Conservation (phyloP, 2,329 filamentous ascomycete genomes). For the Alternaria sp. region DNA sequence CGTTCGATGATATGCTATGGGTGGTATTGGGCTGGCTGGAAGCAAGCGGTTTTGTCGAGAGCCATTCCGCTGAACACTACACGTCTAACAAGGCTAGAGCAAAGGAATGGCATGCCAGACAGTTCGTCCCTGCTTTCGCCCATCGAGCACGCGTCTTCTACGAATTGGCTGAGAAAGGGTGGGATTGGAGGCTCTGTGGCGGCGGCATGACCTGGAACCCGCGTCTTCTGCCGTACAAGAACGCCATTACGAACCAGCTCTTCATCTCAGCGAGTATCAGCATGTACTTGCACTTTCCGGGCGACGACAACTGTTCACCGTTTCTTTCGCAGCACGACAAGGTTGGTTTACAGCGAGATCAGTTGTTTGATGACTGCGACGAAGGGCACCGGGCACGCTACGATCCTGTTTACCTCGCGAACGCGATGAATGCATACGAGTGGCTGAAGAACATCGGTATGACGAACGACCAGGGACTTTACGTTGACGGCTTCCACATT, state of each 20-base stretch:
- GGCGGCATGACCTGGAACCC: slow-evolving; percentile 95
- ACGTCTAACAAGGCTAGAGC: slow-evolving; percentile 16
- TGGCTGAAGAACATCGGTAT: slow-evolving; percentile 85
- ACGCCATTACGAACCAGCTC: slow-evolving; percentile 93
- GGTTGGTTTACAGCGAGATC: slow-evolving; percentile 3
- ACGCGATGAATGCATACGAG: slow-evolving; percentile 77
- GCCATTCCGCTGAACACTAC: slow-evolving; percentile 72
- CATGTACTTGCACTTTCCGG: slow-evolving; percentile 91
- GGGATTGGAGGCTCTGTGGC: slow-evolving; percentile 79
- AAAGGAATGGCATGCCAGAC: slow-evolving; percentile 72
- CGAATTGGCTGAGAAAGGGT: slow-evolving; percentile 77
- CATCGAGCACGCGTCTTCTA: slow-evolving; percentile 87
- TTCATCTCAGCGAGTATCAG: slow-evolving; percentile 82
- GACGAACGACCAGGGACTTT: slow-evolving; percentile 77
- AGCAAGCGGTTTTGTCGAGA: slow-evolving; percentile 74
- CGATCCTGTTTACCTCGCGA: slow-evolving; percentile 71
- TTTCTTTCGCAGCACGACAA: slow-evolving; percentile 56
- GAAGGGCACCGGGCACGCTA: slow-evolving; percentile 30
- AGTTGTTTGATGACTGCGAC: slow-evolving; percentile 17
- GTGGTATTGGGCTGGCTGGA: slow-evolving; percentile 92
- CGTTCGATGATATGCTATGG: slow-evolving; percentile 95
- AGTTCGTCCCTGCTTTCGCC: slow-evolving; percentile 78
- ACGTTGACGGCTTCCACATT: slow-evolving; percentile 89
- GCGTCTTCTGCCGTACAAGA: slow-evolving; percentile 79
- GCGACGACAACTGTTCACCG: slow-evolving; percentile 75